Evolutionary conservation across 2,329 filamentous ascomycete genomes (phyloP).

Genomic region (Hypoxylon rubiginosum): DNA sequence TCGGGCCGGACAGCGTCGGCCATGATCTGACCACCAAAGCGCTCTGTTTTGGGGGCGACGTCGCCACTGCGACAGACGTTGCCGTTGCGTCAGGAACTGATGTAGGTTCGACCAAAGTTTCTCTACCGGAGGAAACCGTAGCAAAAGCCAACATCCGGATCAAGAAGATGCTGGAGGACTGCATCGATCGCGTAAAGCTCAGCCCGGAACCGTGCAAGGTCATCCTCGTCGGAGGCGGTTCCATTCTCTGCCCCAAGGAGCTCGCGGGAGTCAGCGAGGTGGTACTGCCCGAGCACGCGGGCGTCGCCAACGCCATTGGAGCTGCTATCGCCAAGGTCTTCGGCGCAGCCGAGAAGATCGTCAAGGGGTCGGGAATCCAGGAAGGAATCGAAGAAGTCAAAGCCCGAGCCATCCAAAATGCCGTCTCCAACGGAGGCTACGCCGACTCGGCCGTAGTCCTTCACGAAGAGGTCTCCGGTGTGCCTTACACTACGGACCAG

Average conservation of each 20-base stretch:
- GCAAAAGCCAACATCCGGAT: conserved; percentile 53
- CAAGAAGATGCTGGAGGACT: conserved; percentile 65
- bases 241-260: conserved; percentile 65
- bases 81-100: conserved; percentile 51
- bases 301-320: conserved; percentile 73
- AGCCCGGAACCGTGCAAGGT: conserved; percentile 68
- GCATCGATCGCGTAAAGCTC: conserved; percentile 70
- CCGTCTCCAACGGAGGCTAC: conserved; percentile 10
- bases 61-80: conserved; percentile 69
- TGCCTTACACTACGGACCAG: conserved; percentile 10
- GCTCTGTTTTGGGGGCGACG: conserved; percentile 66
- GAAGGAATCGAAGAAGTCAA: conserved; percentile 47
- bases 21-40: conserved; percentile 66
- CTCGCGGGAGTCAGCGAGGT: conserved; percentile 66
- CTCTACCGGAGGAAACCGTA: conserved; percentile 53
- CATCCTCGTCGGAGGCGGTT: conserved; percentile 71
- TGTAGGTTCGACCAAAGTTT: conserved; percentile 6
- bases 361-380: conserved; percentile 53
- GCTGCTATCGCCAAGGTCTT: conserved; percentile 71
- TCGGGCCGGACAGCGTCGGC: conserved; percentile 71
- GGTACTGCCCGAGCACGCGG: conserved; percentile 65
- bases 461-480: conserved; percentile 11
- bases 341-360: conserved; percentile 62
- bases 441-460: conserved; percentile 11
- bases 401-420: conserved; percentile 10